These are phyloP conservation scores for Cercospora sp. DNA, from an alignment of 2,329 filamentous ascomycete genomes.

Conservation along the genomic window DNA sequence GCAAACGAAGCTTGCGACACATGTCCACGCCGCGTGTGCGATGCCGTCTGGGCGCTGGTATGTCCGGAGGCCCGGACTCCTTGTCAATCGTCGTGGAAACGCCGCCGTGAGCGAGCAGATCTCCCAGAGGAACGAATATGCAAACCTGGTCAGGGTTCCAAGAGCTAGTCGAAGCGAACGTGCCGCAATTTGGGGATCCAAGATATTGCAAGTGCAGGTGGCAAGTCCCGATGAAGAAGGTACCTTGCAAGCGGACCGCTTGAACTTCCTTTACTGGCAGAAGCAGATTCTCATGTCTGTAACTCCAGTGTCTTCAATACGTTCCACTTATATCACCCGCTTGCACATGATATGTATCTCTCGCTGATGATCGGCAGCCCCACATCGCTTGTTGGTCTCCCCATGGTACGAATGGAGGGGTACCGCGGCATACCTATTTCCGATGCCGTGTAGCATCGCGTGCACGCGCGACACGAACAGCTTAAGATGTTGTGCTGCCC, in stretches of 20 bases:
- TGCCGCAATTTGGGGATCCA: not conserved
- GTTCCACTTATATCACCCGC: not conserved
- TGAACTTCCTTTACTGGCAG: not conserved
- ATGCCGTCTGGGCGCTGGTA: not conserved
- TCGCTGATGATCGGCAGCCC: not conserved
- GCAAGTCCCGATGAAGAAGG: not conserved
- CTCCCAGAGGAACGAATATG: not conserved
- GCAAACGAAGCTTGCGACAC: not conserved
- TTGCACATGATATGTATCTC: not conserved
- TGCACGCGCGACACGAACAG: not conserved
- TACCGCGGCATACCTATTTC: not conserved
- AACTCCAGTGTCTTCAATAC: not conserved
- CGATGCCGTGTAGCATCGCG: not conserved
- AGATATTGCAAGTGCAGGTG: not conserved
- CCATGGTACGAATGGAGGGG: slow-evolving; percentile 6
- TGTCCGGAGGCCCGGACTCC: not conserved
- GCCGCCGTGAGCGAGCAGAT: not conserved
- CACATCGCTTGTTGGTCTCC: slow-evolving; percentile 3
- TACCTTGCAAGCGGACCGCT: not conserved
- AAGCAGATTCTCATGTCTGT: not conserved
- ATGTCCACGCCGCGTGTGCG: not conserved
- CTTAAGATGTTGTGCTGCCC: not conserved
- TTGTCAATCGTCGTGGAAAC: not conserved
- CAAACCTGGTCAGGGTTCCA: not conserved
- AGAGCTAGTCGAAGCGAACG: not conserved